Evolutionary conservation across 306 rosid species (phyloP), one percentile per base, ranked within the genome.

Genomic region (Acacia crassicarpa): DNA sequence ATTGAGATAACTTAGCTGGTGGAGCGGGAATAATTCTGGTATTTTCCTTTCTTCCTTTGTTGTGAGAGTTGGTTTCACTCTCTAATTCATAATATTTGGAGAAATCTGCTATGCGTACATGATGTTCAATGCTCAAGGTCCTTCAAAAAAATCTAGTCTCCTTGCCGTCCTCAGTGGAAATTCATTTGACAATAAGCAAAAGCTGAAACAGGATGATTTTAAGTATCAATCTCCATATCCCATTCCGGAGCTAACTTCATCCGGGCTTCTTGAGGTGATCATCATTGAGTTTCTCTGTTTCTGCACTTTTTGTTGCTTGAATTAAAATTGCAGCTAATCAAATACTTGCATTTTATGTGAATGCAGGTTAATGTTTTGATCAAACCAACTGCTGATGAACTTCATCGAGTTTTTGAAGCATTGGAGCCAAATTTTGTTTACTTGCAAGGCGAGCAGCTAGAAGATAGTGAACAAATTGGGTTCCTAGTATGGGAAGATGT

Each of bases 71-170:
- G 44, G 66, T 22, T 32, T 11, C 3, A 44, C 25, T 76, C 23
- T 35, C 14, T 44, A 62, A 69, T 53, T 63, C 14, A 25, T 72
- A 45, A 43, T 74, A 84, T 67, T 44, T 84, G 82, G 85, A 62
- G 85, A 67, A 81, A 53, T 79, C 69, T 86, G 82, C 53, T 44
- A 86, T 83, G 85, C 79, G 59, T 62, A 58, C 83, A 88, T 88
- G 88, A 88, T 83, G 91, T 83, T 85, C 54, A 81, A 81, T 78
- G 87, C 84, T 81, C 91, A 83, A 82, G 89, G 84, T 58, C 20
- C 67, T 8, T 81, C 83, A 54, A 85, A 85, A 25, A 85, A 81
- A 78, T 85, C 84, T 81, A 81, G 74, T 81, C 87, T 88, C 33
- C 87, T 88, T 81, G 91, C 89, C 59, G 85, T 88, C 27, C 77